Evolutionary conservation across 2,329 filamentous ascomycete genomes (phyloP), one percentile per base, ranked within the genome.

Genomic region (Neonectria ditissima): DNA sequence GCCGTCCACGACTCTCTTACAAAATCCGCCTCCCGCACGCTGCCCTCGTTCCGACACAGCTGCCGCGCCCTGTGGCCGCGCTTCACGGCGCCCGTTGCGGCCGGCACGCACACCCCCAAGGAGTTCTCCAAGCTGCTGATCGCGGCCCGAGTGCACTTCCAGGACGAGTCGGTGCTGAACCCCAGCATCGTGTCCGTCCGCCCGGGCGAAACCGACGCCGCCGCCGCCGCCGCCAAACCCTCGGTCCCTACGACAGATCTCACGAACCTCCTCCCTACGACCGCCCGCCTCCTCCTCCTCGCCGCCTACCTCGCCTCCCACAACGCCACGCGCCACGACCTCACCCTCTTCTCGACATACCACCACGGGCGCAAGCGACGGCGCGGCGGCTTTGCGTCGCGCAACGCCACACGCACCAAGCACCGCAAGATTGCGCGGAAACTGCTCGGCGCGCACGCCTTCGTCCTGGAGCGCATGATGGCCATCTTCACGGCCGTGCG

Each of bases 1-100:
- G 92, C 93, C 5, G 89, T 97, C 14, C 96, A 97, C 84, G 96
- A 99, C 75, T 89, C 94, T 1, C 84, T 98, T 13, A 89, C 91
- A 52, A 92, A 91, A 67, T 89, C 93, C 50, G 93, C 93, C 3
- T 91, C 91, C 1, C 89, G 94, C 53, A 94, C 95, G 39, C 84
- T 98, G 14, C 85, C 91, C 1, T 87, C 87, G 11, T 94, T 97
- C 69, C 84, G 83, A 4, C 86, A 87, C 37, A 87, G 91, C 53
- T 94, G 92, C 74, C 79, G 87, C 52, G 87, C 89, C 45, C 85
- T 98, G 20, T 99, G 96, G 96, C 89, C 91, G 11, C 87, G 89
- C 4, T 98, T 99, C 78, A 90, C 92, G 1, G 86, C 88, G 7
- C 95, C 95, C 0, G 86, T 98, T 24, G 79, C 90, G 1, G 87